phyloP scores from a whole-genome alignment of 225 moss, liverwort and hornwort species.

The Pleurozium schreberi region DNA sequence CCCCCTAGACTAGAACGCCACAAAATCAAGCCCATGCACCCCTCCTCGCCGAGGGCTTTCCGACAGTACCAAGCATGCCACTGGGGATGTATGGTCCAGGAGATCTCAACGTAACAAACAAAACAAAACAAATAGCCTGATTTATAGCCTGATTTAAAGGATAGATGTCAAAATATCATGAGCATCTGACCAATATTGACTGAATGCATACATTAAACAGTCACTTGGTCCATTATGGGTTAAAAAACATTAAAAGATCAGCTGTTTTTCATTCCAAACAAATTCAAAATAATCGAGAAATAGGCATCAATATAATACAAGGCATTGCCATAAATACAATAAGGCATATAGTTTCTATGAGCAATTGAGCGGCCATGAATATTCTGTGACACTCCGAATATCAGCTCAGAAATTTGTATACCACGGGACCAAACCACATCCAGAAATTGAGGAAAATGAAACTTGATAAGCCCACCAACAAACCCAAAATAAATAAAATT shows the following conservation, averaged over 20 bases:
- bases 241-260: neutral
- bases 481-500: neutral
- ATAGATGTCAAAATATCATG: too few species aligned
- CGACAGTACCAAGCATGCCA: too few species aligned
- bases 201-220: too few species aligned
- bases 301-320: neutral
- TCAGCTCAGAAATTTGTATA: neutral
- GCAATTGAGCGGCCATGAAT: neutral
- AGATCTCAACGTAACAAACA: too few species aligned
- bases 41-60: too few species aligned
- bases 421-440: neutral
- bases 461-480: neutral
- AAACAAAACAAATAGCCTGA: too few species aligned
- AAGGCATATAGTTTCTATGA: neutral
- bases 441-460: neutral
- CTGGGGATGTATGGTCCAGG: too few species aligned
- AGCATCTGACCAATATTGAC: too few species aligned
- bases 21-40: too few species aligned
- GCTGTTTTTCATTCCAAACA: neutral
- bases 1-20: too few species aligned
- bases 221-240: too few species aligned
- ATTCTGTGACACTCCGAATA: neutral
- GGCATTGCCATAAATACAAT: neutral
- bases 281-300: neutral
- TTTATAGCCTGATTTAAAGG: too few species aligned